These are phyloP conservation scores for Epichloe gansuensis DNA, from an alignment of 2,329 filamentous ascomycete genomes.

Conservation along the genomic window DNA sequence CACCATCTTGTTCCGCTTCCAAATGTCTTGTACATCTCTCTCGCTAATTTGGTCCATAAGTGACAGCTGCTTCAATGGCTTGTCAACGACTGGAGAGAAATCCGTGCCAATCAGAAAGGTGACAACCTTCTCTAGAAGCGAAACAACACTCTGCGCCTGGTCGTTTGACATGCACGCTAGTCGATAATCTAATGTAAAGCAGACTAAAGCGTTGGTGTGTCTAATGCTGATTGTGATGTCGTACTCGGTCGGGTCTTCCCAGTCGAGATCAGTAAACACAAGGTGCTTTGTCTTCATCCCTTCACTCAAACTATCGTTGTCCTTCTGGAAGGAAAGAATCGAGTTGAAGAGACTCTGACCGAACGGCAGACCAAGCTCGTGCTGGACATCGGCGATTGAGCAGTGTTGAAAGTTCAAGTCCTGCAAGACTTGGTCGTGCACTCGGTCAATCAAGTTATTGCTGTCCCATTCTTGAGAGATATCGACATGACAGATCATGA, in stretches of 20 bases:
- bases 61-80: not conserved
- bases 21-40: not conserved
- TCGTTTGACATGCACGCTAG: not conserved
- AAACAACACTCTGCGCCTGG: not conserved
- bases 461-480: conserved; percentile 12
- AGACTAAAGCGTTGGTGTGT: not conserved
- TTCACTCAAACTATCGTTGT: not conserved
- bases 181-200: conserved; percentile 1
- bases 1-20: not conserved
- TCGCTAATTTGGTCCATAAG: not conserved
- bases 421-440: conserved; percentile 33
- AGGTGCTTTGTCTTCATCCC: not conserved
- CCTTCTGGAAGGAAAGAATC: conserved; percentile 19
- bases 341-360: conserved; percentile 19
- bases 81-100: not conserved
- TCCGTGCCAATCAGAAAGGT: not conserved
- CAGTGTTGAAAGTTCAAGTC: conserved; percentile 36
- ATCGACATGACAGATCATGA: conserved; percentile 8
- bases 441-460: not conserved
- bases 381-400: conserved; percentile 34
- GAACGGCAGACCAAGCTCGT: conserved; percentile 13
- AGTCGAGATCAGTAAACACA: conserved; percentile 4
- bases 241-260: conserved; percentile 15
- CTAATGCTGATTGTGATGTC: conserved; percentile 13
- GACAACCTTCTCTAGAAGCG: conserved; percentile 1